These are phyloP conservation scores for Cladophialophora yegresii DNA, from an alignment of 2,329 filamentous ascomycete genomes.

Conservation along the genomic window DNA sequence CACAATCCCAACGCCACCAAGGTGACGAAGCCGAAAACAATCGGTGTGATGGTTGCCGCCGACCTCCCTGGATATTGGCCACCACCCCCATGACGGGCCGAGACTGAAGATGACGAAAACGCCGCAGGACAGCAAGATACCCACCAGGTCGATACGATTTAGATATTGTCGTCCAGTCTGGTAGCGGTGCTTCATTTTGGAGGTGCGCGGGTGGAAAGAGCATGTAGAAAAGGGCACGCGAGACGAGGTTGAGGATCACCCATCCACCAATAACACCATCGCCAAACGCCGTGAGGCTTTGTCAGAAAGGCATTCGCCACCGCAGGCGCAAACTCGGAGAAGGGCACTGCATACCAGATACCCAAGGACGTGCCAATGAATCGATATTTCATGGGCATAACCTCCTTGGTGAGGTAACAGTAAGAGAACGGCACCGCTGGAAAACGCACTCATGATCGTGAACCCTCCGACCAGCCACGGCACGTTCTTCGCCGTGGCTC, in stretches of 20 bases:
- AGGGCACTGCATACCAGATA: background rate
- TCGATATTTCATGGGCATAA: slow-evolving; percentile 9
- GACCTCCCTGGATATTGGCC: slow-evolving; percentile 47
- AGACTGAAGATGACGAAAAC: slow-evolving; percentile 49
- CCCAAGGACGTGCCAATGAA: slow-evolving; percentile 2
- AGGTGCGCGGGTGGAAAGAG: slow-evolving; percentile 13
- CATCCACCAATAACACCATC: slow-evolving; percentile 1
- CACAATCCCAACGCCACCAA: slow-evolving; percentile 44
- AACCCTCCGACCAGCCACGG: slow-evolving; percentile 41
- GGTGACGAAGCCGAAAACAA: slow-evolving; percentile 44
- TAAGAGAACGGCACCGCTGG: background rate
- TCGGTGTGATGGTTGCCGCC: slow-evolving; percentile 40
- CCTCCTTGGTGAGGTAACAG: background rate
- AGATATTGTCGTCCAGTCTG: slow-evolving; percentile 40
- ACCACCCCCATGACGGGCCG: slow-evolving; percentile 49
- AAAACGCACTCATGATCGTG: background rate
- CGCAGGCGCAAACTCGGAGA: slow-evolving; percentile 1
- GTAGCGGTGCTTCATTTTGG: slow-evolving; percentile 35
- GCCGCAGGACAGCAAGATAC: slow-evolving; percentile 47
- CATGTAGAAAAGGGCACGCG: background rate
- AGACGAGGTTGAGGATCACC: background rate
- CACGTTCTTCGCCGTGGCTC: slow-evolving; percentile 42
- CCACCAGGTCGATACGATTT: slow-evolving; percentile 50
- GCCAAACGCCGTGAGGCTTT: background rate
- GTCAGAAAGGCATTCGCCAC: background rate